A percentile compares a stretch with the other conserved stretches of the same genome.
Conservation (phyloP, 306 rosid genomes). For the Vicia faba region DNA sequence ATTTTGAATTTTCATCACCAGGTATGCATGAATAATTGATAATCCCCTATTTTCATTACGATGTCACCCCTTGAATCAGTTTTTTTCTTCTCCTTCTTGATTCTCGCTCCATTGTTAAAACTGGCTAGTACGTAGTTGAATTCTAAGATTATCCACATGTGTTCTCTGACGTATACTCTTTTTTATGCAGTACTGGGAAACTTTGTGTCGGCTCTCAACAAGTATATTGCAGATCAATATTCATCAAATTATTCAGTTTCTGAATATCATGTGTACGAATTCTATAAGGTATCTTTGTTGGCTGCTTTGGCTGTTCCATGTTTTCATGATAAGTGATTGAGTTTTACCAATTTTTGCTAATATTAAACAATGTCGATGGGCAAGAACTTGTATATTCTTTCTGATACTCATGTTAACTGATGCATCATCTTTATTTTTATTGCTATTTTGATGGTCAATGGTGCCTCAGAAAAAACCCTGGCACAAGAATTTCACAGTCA, state of each 20-base stretch:
- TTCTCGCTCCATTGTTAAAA: slow-evolving; percentile 18
- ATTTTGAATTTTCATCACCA: neutral
- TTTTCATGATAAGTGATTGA: slow-evolving; percentile 22
- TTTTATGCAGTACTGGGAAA: slow-evolving; percentile 73
- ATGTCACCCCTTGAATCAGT: neutral
- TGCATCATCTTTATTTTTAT: neutral
- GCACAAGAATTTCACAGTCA: neutral
- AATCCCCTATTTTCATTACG: slow-evolving; percentile 3
- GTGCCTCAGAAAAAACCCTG: neutral
- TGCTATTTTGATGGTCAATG: neutral
- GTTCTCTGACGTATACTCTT: slow-evolving; percentile 29
- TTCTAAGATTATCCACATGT: slow-evolving; percentile 26
- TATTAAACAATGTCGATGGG: neutral
- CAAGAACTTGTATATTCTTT: slow-evolving; percentile 19
- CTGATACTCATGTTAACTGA: neutral
- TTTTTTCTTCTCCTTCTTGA: neutral
- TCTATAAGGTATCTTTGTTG: slow-evolving; percentile 73
- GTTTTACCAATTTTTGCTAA: neutral
- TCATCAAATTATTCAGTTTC: slow-evolving; percentile 73
- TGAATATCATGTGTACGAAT: slow-evolving; percentile 90
- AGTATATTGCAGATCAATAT: slow-evolving; percentile 83
- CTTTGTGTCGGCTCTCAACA: slow-evolving; percentile 89
- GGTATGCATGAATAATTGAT: slow-evolving; percentile 12
- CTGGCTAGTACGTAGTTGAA: neutral
- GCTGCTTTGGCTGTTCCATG: slow-evolving; percentile 16